A percentile compares a stretch with the other conserved stretches of the same genome.
These are phyloP conservation scores for Trypanosoma scelopori DNA, from an alignment of 208 protist species.

Conservation along the genomic window DNA sequence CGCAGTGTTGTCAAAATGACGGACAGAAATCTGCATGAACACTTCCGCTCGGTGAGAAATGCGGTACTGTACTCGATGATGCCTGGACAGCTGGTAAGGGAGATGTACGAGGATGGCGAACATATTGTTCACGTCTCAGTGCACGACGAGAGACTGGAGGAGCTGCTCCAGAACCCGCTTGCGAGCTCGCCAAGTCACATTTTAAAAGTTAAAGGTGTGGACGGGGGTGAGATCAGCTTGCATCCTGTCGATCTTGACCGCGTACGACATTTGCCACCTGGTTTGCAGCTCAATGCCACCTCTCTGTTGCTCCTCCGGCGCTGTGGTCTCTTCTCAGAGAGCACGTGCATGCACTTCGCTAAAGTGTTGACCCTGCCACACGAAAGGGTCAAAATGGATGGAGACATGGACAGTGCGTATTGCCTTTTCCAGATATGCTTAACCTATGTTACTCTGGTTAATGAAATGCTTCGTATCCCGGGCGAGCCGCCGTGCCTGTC, in stretches of 20 bases:
- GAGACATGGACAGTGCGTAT: neutral
- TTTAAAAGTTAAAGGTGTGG: neutral
- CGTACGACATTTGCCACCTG: neutral
- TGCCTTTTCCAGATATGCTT: conserved; percentile 3
- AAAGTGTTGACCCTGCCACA: neutral
- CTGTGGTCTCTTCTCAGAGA: neutral
- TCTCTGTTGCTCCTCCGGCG: conserved; percentile 6
- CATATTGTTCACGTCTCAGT: too few species aligned
- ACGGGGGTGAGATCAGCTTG: neutral
- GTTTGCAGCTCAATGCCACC: conserved; percentile 9
- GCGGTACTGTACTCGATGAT: too few species aligned
- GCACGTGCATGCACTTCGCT: conserved; percentile 2
- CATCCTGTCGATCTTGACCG: neutral
- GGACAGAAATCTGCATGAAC: too few species aligned
- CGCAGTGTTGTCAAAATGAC: too few species aligned
- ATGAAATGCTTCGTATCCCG: conserved; percentile 6
- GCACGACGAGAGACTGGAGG: too few species aligned
- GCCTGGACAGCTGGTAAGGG: too few species aligned
- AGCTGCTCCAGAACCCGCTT: too few species aligned
- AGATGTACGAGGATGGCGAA: too few species aligned
- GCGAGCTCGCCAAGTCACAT: too few species aligned
- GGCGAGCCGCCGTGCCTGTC: conserved; percentile 1
- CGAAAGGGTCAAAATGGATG: neutral
- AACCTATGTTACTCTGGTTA: conserved; percentile 12
- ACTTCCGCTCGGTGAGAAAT: too few species aligned